phyloP scores from a whole-genome alignment of 2,329 filamentous ascomycete species.

The Colletotrichum liaoningense region DNA sequence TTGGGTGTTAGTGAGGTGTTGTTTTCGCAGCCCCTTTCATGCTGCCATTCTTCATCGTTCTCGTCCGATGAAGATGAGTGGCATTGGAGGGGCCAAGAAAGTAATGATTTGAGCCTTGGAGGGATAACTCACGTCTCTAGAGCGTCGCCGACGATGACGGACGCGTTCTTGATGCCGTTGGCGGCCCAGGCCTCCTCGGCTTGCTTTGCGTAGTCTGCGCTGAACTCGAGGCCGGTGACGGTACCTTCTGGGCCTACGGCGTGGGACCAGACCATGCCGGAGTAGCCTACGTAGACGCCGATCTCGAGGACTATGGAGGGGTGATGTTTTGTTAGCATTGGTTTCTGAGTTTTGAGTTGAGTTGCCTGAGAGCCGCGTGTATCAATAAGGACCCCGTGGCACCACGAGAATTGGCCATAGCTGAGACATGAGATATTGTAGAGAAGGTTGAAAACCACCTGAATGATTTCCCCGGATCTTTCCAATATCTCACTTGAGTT shows the following conservation, averaged over 20 bases:
- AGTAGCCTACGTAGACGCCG: conserved; percentile 62
- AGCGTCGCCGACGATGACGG: conserved; percentile 60
- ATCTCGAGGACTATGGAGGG: conserved; percentile 56
- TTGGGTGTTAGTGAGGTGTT: neutral
- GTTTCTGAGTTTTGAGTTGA: neutral
- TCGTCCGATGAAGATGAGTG: neutral
- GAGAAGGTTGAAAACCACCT: neutral
- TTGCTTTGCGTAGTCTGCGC: conserved; percentile 53
- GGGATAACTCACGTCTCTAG: conserved; percentile 53
- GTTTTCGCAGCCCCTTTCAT: neutral
- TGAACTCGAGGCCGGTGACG: conserved; percentile 59
- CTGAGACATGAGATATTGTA: neutral
- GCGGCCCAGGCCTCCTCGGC: conserved; percentile 53
- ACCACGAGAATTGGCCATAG: neutral
- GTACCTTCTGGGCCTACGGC: conserved; percentile 55
- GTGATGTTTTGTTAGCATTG: neutral
- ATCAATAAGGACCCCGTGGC: neutral
- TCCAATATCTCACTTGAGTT: neutral
- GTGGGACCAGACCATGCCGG: conserved; percentile 59
- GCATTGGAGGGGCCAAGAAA: neutral
- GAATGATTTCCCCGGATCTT: neutral
- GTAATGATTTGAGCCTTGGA: neutral
- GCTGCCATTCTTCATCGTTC: neutral
- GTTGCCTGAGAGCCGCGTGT: neutral
- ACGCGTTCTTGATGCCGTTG: conserved; percentile 55